Base-by-base conservation (phyloP, 2,329 filamentous ascomycete genomes). In the Chaetomiaceae sp. region DNA sequence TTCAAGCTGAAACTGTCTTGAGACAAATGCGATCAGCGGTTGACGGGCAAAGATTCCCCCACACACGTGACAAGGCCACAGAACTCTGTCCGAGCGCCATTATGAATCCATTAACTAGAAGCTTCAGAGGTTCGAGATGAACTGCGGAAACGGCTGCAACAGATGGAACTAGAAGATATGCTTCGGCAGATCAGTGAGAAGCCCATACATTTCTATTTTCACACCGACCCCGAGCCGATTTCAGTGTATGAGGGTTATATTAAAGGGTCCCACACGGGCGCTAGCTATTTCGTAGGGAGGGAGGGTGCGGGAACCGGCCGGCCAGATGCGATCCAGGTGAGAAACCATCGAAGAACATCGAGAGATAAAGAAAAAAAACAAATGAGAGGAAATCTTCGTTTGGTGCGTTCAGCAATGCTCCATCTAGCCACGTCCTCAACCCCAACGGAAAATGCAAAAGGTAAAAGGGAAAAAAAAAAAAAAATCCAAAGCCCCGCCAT, bases 1-100 rank as follows among this genome's bases (percentile, higher is more conserved):
- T 21, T n/a, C n/a, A 45, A 3, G 51, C 51, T 57, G 58, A 62
- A 62, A 62, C 59, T 19, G 35, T 56, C 54, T 40, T 59, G 58
- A 59, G 53, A 62, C 59, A 52, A 27, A 48, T 23, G 25, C 30
- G 39, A 17, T 54, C 39, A 51, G 14, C 30, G 8, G 42, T n/a
- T 20, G 12, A 21, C 14, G 19, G 14, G 25, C 30, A 48, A 47
- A 13, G 42, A 27, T 13, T 10, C 14, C 13, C 6, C 16, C 8
- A 27, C 4, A 13, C 51, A 50, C 48, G 51, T 50, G 51, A 54
- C 34, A 33, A 39, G 37, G 25, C 7, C 21, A 41, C 37, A 16
- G 9, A 1, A 19, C 23, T 6, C 3, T 23, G 43, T 46, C 42
- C 34, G 41, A 44, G 41, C 48, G 41, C 17, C 31, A 16, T 42